Base-by-base conservation (phyloP, 495 filamentous ascomycete genomes). In the Geopyxis carbonaria region DNA sequence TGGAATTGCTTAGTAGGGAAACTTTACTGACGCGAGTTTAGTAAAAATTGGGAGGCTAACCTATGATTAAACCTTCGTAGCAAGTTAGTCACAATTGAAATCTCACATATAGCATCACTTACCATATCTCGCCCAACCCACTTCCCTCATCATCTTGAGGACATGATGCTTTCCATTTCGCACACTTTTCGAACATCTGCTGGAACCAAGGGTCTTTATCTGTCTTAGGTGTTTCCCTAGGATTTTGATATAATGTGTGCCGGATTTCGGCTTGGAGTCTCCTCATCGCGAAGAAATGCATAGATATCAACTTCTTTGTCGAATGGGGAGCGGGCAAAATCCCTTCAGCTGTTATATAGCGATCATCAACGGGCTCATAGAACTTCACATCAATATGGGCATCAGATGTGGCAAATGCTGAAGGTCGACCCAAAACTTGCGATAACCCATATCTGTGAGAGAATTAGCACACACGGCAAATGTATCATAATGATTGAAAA, bases 231-330 rank as follows among this genome's bases (percentile, higher is more conserved):
- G 75, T 71, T 0, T 73, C 59, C 34, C 75, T 65, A 57, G 80
- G 83, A 48, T 76, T 78, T 40, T 83, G 70, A 53, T 95, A 95
- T 1, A 95, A 67, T 8, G 70, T 73, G 38, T 81, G 70, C 30
- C 86, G 65, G 30, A 87, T 85, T 58, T 95, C 86, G 9, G 83
- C 69, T 55, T 93, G 87, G 4, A 89, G 59, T 22, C 89, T 59
- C 39, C 82, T 70, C 86, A 95, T 93, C 51, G 78, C 79, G 59
- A 82, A 83, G 47, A 89, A 91, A 57, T 95, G 86, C 42, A 93
- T 84, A 6, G 80, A 73, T 14, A 92, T 73, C 46, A 79, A 68
- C 58, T 95, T 95, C 57, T 74, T 76, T 32, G 82, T 61, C 18
- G 77, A 75, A 0, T 68, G 68, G 16, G 70, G 75, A 1, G 70